Evolutionary conservation across 2,329 filamentous ascomycete species (phyloP).

Genomic region (Zymoseptoria brevis): DNA sequence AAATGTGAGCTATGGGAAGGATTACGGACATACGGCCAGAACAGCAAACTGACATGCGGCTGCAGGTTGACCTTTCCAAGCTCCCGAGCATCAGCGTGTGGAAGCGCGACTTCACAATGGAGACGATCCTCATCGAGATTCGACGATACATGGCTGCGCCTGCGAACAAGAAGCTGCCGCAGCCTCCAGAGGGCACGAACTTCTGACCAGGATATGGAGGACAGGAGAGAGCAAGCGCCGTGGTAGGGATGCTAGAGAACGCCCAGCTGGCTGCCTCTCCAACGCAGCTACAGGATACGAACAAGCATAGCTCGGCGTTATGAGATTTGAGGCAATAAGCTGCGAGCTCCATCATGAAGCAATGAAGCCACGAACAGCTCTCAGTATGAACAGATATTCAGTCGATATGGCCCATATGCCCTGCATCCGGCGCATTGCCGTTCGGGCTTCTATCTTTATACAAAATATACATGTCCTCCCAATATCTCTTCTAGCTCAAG

Average conservation of each 20-base stretch:
- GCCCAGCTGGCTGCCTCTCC: background rate
- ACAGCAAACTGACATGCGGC: background rate
- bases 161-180: slow-evolving; percentile 87
- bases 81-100: slow-evolving; percentile 80
- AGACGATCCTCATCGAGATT: slow-evolving; percentile 82
- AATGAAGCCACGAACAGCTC: slow-evolving; percentile 1
- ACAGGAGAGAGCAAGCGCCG: background rate
- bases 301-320: slow-evolving; percentile 11
- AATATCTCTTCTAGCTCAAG: background rate
- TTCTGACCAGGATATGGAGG: slow-evolving; percentile 18
- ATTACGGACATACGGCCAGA: background rate
- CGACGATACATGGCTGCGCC: slow-evolving; percentile 85
- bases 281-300: background rate
- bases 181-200: slow-evolving; percentile 77
- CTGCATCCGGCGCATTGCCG: background rate
- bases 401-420: background rate
- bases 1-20: slow-evolving; percentile 42
- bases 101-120: slow-evolving; percentile 92
- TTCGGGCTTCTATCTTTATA: slow-evolving; percentile 2
- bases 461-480: background rate
- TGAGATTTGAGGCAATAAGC: background rate
- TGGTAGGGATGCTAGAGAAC: background rate
- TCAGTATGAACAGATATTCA: background rate
- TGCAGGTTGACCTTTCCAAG: slow-evolving; percentile 70
- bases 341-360: background rate